Conservation (phyloP, 495 filamentous ascomycete species). For the Aspergillus bridgeri region DNA sequence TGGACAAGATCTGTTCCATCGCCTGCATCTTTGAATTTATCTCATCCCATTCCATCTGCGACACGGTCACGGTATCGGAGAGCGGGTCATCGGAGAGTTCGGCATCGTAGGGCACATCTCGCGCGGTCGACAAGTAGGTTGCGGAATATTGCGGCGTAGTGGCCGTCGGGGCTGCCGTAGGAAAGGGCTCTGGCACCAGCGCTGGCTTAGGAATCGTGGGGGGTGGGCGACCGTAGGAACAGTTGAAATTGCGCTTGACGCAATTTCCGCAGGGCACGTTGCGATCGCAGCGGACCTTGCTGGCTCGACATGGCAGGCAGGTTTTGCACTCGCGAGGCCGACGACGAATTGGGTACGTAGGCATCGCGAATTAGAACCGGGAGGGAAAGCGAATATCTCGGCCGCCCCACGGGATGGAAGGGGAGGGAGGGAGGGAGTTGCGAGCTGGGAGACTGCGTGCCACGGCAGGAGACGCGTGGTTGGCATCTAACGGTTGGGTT, state of each 20-base stretch:
- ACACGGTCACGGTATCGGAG: constrained; percentile 35
- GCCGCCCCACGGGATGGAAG: constrained; percentile 15
- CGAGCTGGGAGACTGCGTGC: not conserved
- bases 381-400: constrained; percentile 9
- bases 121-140: constrained; percentile 6
- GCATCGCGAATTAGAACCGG: constrained; percentile 20
- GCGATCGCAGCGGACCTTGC: constrained; percentile 66
- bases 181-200: constrained; percentile 15
- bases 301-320: constrained; percentile 45
- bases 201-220: constrained; percentile 16
- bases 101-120: constrained; percentile 13
- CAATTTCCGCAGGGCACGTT: constrained; percentile 71
- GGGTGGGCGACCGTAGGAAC: constrained; percentile 67
- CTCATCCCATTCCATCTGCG: constrained; percentile 45
- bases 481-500: not conserved
- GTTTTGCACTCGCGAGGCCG: constrained; percentile 49
- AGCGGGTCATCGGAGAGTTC: constrained; percentile 13
- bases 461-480: constrained; percentile 14
- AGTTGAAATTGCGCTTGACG: constrained; percentile 66
- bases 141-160: constrained; percentile 8
- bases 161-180: constrained; percentile 14
- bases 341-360: constrained; percentile 43
- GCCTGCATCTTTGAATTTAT: constrained; percentile 43
- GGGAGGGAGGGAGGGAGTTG: constrained; percentile 6
- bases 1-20: constrained; percentile 43